Percentiles rank a stretch among this genome's conserved stretches.
These are phyloP conservation scores for Candolleomyces aberdarensis DNA, from an alignment of 768 basidiomycete genomes.

Conservation along the genomic window DNA sequence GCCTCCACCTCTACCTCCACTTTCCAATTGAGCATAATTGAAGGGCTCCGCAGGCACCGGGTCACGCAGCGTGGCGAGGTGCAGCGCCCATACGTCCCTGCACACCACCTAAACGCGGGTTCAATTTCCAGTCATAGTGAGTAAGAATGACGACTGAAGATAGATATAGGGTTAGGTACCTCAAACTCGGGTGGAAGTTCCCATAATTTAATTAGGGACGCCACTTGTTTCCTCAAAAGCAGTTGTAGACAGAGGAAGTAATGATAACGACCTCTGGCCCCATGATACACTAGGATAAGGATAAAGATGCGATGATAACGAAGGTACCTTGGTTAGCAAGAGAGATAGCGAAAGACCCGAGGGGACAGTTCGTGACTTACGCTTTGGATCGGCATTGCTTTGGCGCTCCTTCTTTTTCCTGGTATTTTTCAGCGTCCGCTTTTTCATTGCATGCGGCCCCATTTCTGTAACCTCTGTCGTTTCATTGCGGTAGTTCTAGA, in stretches of 20 bases:
- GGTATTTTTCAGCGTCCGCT: conserved; percentile 60
- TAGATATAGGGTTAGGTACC: conserved; percentile 34
- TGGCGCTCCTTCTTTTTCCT: conserved; percentile 45
- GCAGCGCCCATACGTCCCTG: conserved; percentile 76
- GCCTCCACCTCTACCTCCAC: conserved; percentile 4
- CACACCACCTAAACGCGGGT: conserved; percentile 55
- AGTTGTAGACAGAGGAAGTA: conserved; percentile 86
- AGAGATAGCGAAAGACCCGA: background rate
- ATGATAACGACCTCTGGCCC: conserved; percentile 70
- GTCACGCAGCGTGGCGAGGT: conserved; percentile 59
- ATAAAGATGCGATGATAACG: background rate
- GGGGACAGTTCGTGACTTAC: conserved; percentile 28
- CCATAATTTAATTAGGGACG: conserved; percentile 59
- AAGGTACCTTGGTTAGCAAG: background rate
- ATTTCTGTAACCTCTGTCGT: conserved; percentile 64
- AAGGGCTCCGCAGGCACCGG: conserved; percentile 63
- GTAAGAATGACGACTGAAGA: background rate
- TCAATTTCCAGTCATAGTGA: background rate
- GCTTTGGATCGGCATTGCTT: conserved; percentile 57
- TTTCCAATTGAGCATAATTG: conserved; percentile 34
- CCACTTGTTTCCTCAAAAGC: conserved; percentile 74
- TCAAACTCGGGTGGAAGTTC: conserved; percentile 77
- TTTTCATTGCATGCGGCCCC: conserved; percentile 60
- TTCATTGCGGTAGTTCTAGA: conserved; percentile 81
- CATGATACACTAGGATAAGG: conserved; percentile 69